These are phyloP conservation scores for Yamadazyma takamatsuzukensis DNA, from an alignment of 805 yeast genomes.

Conservation along the genomic window DNA sequence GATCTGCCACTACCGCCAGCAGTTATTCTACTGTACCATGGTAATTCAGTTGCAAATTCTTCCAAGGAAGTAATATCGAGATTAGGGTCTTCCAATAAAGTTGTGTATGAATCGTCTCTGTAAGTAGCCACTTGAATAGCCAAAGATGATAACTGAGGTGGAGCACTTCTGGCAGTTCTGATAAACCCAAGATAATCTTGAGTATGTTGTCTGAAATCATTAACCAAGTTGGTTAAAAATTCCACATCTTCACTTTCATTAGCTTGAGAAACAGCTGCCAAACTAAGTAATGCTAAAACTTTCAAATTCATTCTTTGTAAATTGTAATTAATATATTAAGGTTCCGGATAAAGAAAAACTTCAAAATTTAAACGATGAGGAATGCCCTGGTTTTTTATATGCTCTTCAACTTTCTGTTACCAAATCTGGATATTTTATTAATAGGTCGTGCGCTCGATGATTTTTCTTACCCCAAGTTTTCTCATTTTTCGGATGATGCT, in stretches of 20 bases:
- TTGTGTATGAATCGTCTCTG: constrained; percentile 34
- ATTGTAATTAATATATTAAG: no score
- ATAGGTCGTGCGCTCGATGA: no score
- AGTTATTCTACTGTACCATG: constrained; percentile 30
- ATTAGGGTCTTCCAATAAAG: constrained; percentile 22
- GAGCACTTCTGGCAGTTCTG: constrained; percentile 24
- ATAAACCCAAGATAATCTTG: constrained; percentile 24
- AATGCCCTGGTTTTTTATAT: no score
- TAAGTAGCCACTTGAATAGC: constrained; percentile 30
- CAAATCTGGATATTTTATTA: no score
- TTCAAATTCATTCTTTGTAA: no score
- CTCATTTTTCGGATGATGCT: no score
- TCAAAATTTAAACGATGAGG: no score
- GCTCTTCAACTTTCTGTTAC: no score
- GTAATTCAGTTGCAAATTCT: constrained; percentile 31
- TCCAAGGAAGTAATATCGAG: constrained; percentile 19
- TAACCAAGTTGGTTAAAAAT: constrained; percentile 33
- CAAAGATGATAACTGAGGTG: constrained; percentile 25
- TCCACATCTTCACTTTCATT: constrained; percentile 16
- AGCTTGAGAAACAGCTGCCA: constrained; percentile 17
- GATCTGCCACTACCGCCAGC: constrained; percentile 4
- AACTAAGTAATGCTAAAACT: no score
- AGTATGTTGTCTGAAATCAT: constrained; percentile 26
- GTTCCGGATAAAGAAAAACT: no score
- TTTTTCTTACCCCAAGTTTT: no score